phyloP scores from a whole-genome alignment of 2,329 filamentous ascomycete genomes.

The Hymenoscyphus fructigenus region DNA sequence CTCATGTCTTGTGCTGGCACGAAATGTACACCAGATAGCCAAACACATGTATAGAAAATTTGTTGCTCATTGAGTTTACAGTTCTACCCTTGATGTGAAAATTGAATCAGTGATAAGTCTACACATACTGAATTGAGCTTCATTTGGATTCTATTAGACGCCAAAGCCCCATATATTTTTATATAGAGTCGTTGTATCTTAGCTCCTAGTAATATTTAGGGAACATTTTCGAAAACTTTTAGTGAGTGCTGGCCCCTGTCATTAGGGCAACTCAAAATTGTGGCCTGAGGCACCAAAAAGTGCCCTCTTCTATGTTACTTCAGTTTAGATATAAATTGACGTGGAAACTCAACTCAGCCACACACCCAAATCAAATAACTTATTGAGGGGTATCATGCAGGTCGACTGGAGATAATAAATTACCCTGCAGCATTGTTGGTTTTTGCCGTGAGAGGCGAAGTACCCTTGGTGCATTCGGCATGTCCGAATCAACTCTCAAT shows the following conservation, averaged over 20 bases:
- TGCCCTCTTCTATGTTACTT: neutral
- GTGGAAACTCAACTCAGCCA: neutral
- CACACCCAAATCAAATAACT: neutral
- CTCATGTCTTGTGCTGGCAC: conserved; percentile 28
- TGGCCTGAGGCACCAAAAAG: neutral
- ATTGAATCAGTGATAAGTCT: neutral
- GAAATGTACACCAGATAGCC: conserved; percentile 22
- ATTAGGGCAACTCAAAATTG: neutral
- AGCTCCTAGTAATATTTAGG: too few species aligned
- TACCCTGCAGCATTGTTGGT: neutral
- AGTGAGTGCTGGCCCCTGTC: neutral
- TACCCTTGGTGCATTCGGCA: conserved; percentile 4
- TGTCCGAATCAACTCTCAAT: conserved; percentile 48
- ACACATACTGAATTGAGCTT: neutral
- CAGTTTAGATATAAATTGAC: neutral
- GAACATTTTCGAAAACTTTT: neutral
- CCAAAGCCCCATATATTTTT: neutral
- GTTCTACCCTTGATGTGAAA: neutral
- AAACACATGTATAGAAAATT: conserved; percentile 16
- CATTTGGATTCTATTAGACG: neutral
- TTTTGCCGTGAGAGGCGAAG: conserved; percentile 3
- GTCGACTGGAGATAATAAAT: neutral
- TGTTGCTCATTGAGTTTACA: neutral
- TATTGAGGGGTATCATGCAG: neutral
- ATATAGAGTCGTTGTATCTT: too few species aligned